phyloP scores from a whole-genome alignment of 305 asterid genomes.

The Fraxinus nigra region DNA sequence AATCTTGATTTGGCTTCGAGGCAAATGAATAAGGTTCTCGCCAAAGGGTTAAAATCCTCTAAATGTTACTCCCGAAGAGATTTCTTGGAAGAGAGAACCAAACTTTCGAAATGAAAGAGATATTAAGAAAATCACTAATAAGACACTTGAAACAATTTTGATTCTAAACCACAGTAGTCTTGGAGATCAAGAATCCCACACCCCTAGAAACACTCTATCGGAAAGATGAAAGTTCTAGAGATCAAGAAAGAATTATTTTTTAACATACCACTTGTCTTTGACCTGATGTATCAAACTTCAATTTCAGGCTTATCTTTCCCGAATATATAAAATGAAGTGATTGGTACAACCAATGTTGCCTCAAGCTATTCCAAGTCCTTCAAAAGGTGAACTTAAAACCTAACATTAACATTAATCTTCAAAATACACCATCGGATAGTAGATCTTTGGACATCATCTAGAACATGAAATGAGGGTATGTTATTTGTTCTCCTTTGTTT shows the following conservation, averaged over 20 bases:
- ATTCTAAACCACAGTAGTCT: not conserved
- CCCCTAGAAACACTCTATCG: not conserved
- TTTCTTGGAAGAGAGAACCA: not conserved
- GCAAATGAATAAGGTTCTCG: not conserved
- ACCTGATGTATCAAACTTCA: not conserved
- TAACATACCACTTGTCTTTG: too few species aligned
- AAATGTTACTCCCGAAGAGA: too few species aligned
- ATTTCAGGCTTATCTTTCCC: not conserved
- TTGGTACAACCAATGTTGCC: not conserved
- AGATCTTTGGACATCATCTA: too few species aligned
- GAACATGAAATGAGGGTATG: too few species aligned
- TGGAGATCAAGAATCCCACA: not conserved
- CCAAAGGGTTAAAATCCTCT: not conserved
- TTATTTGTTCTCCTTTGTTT: too few species aligned
- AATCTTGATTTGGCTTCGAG: not conserved
- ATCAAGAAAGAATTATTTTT: not conserved
- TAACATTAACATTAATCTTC: too few species aligned
- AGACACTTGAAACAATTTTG: too few species aligned
- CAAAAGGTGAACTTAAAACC: not conserved
- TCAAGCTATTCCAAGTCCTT: not conserved
- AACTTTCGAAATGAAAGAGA: not conserved
- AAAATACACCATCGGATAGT: not conserved
- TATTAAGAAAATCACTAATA: too few species aligned
- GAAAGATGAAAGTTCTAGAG: too few species aligned
- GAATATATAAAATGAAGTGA: too few species aligned